Conservation (phyloP, 495 filamentous ascomycete species). For the Beverwykella pulmonaria region DNA sequence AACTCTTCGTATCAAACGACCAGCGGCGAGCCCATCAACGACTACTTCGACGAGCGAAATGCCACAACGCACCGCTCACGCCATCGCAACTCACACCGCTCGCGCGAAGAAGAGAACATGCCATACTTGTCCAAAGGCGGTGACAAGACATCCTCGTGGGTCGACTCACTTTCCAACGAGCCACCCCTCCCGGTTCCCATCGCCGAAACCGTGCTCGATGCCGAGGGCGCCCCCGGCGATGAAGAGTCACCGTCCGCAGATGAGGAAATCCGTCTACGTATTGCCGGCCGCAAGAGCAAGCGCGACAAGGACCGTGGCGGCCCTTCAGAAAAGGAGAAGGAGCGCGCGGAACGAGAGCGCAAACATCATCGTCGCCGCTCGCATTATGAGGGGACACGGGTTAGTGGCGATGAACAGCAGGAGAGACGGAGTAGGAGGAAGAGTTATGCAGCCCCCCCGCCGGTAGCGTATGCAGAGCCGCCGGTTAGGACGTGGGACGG, state of each 20-base stretch:
- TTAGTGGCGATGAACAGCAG: slow-evolving; percentile 4
- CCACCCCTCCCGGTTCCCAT: slow-evolving; percentile 38
- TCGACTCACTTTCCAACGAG: slow-evolving; percentile 33
- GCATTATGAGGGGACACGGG: slow-evolving; percentile 15
- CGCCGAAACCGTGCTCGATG: slow-evolving; percentile 39
- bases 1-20: slow-evolving; percentile 31
- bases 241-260: slow-evolving; percentile 34
- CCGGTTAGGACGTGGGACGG: slow-evolving; percentile 36
- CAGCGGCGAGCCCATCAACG: slow-evolving; percentile 29
- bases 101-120: slow-evolving; percentile 9
- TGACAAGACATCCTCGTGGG: slow-evolving; percentile 43
- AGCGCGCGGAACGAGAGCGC: slow-evolving; percentile 17
- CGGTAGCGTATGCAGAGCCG: slow-evolving; percentile 22
- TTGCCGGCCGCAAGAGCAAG: slow-evolving; percentile 29
- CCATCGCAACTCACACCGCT: slow-evolving; percentile 26
- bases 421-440: slow-evolving; percentile 31
- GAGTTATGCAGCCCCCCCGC: slow-evolving; percentile 26
- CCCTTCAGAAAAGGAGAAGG: slow-evolving; percentile 2
- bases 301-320: slow-evolving; percentile 15
- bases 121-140: slow-evolving; percentile 38
- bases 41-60: slow-evolving; percentile 41
- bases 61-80: slow-evolving; percentile 14
- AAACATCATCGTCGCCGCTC: slow-evolving; percentile 20
- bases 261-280: slow-evolving; percentile 34
- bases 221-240: slow-evolving; percentile 19